Percentiles rank a stretch among this genome's conserved stretches.
Conservation (phyloP, 2,329 filamentous ascomycete genomes). For the Fusarium siculi region DNA sequence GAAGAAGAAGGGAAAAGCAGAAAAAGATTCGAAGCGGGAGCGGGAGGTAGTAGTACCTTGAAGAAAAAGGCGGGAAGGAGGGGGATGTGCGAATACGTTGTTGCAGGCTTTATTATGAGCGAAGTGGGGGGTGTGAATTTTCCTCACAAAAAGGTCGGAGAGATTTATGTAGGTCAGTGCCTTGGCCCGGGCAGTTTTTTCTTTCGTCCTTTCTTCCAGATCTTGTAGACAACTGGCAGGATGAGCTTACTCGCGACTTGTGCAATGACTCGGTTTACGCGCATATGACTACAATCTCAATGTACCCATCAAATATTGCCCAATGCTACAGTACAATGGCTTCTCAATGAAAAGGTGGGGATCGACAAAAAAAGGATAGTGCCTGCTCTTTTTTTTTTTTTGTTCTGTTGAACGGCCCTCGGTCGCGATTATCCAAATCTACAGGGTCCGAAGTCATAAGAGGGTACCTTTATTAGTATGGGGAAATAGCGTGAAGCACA, state of each 20-base stretch:
- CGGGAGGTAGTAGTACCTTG: slow-evolving; percentile 43
- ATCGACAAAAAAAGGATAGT: slow-evolving; percentile 20
- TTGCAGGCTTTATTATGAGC: slow-evolving; percentile 36
- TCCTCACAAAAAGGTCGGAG: slow-evolving; percentile 16
- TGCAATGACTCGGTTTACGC: slow-evolving; percentile 7
- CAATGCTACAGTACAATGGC: slow-evolving; percentile 17
- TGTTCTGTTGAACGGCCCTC: slow-evolving; percentile 38
- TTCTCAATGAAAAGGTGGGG: slow-evolving; percentile 11
- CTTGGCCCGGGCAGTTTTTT: slow-evolving; percentile 7
- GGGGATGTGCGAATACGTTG: slow-evolving; percentile 46
- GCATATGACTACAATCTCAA: not conserved
- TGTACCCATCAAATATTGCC: slow-evolving; percentile 20
- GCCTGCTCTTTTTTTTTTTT: not conserved
- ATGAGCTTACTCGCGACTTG: slow-evolving; percentile 16
- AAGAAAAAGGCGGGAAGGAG: slow-evolving; percentile 44
- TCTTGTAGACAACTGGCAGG: not conserved
- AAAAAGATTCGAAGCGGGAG: slow-evolving; percentile 46
- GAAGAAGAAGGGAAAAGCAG: slow-evolving; percentile 40
- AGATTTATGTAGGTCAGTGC: slow-evolving; percentile 1
- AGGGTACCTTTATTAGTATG: slow-evolving; percentile 25
- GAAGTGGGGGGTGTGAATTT: slow-evolving; percentile 41
- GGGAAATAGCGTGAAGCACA: not conserved
- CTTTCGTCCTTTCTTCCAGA: not conserved
- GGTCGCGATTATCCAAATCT: slow-evolving; percentile 26
- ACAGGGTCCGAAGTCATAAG: slow-evolving; percentile 26